Evolutionary conservation across 108 stramenopile genomes (phyloP), one percentile per base, ranked within the genome.

Genomic region (Discostella pseudostelligera): DNA sequence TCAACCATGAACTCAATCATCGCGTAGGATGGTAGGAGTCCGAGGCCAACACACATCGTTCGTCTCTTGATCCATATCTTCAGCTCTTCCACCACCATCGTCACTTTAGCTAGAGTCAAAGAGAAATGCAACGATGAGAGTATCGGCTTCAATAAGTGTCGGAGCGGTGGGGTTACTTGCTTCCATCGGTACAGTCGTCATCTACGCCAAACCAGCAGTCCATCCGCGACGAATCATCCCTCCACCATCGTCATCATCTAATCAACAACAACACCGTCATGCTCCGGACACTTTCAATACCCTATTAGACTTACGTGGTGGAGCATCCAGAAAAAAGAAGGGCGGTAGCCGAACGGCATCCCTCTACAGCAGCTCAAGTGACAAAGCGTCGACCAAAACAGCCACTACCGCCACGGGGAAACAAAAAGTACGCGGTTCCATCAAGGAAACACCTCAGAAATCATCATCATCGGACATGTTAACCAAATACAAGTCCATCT

Each of bases 401-500:
- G 56, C 56, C 21, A 83, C 81, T 48, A 77, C 86, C 32, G 69
- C 63, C 24, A 85, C 83, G 21, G 83, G 83, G 16, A 82, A 80
- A 62, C 60, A 59, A 35, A 76, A 81, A 44, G 84, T 84, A 14
- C 75, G 73, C 37, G 74, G 62, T 3, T 20, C 69, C 24, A 47
- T 55, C 40, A 78, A 79, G 63, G 59, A 72, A 28, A 47, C 14
- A 22, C 56, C 58, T 17, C 74, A 84, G 48, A 75, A 78, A 45
- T 80, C 85, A 14, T 74, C 80, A 14, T 44, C 82, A 2, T 74
- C 78, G 22, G 80, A 84, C 45, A 72, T 74, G 21, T 45, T 87
- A 2, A 40, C 80, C 22, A 87, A 83, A 46, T 92, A 92, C 83
- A 88, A 85, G 60, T 37, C 74, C 56, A 87, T 95, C 49, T 82